Base-by-base conservation (phyloP, 2,329 filamentous ascomycete genomes). In the Cercospora berteroae region DNA sequence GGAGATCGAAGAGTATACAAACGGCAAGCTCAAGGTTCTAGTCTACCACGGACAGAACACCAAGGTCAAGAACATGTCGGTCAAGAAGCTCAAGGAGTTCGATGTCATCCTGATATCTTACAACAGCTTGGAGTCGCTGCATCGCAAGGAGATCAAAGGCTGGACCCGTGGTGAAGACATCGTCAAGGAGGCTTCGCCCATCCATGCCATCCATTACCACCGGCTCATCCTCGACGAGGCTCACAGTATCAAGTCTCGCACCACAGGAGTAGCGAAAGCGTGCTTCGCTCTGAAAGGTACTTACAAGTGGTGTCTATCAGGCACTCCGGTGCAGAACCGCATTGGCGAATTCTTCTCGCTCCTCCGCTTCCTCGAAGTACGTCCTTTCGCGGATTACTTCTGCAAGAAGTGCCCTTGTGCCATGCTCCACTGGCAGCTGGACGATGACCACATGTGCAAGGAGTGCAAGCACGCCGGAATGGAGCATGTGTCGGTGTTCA, bases 91-190 rank as follows among this genome's bases (percentile, higher is more conserved):
- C 61, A 90, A 90, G 79, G 88, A 90, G 72, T 96, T 89, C 80
- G 89, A 99, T 79, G 93, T 99, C 60, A 94, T 98, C 76, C 93
- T 98, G 87, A 96, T 98, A 81, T 98, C 94, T 13, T 99, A 96
- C 85, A 93, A 92, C 73, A 87, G 91, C 72, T 82, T 99, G 36
- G 95, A 98, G 79, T 96, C 94, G 0, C 89, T 97, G 75, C 92
- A 93, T 77, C 90, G 95, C 66, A 97, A 96, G 79, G 92, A 99
- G 79, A 90, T 90, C 74, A 96, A 95, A 77, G 95, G 95, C 0
- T 95, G 94, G 84, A 89, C 86, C 72, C 90, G 93, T 67, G 90
- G 92, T 70, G 88, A 91, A 27, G 90, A 91, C 10, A 83, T 94
- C 25, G 85, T 94, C 80, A 96, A 94, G 77, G 91, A 95, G 79